phyloP scores from a whole-genome alignment of 805 yeast species.

The Metschnikowia noctiluminum region DNA sequence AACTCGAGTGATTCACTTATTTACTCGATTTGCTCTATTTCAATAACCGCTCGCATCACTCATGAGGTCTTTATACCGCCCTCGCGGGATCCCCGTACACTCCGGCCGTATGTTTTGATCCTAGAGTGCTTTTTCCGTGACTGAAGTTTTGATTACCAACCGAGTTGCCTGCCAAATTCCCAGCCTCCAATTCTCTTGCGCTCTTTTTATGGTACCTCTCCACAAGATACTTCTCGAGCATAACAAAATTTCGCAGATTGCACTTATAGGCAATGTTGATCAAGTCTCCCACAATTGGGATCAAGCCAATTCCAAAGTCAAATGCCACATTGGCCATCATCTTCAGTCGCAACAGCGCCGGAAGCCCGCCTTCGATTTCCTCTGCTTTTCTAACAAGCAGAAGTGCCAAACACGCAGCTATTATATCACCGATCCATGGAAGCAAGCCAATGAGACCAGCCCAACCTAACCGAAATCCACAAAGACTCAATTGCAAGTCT shows the following conservation, averaged over 20 bases:
- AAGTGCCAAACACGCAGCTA: conserved; percentile 30
- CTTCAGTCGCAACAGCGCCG: conserved; percentile 24
- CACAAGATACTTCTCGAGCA: conserved; percentile 35
- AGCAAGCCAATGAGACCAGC: conserved; percentile 40
- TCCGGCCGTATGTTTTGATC: neutral
- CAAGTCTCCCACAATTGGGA: conserved; percentile 24
- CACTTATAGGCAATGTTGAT: conserved; percentile 24
- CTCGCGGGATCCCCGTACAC: conserved; percentile 1
- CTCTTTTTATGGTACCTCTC: conserved; percentile 23
- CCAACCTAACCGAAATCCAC: conserved; percentile 42
- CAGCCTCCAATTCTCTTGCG: too few species aligned
- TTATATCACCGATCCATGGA: conserved; percentile 41
- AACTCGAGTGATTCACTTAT: too few species aligned
- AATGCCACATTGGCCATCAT: conserved; percentile 40
- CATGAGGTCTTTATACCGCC: neutral
- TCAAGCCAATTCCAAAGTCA: conserved; percentile 39
- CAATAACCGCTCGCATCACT: too few species aligned
- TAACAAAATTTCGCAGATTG: conserved; percentile 24
- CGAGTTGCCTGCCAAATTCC: neutral
- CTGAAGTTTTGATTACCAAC: neutral
- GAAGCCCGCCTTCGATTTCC: conserved; percentile 38
- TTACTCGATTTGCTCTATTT: too few species aligned
- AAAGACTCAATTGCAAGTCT: conserved; percentile 37
- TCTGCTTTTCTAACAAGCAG: conserved; percentile 31
- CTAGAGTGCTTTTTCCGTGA: neutral